A percentile compares a stretch with the other conserved stretches of the same genome.
These are phyloP conservation scores for Blastocystis sp. DNA, from an alignment of 352 stramenopile genomes.

Conservation along the genomic window DNA sequence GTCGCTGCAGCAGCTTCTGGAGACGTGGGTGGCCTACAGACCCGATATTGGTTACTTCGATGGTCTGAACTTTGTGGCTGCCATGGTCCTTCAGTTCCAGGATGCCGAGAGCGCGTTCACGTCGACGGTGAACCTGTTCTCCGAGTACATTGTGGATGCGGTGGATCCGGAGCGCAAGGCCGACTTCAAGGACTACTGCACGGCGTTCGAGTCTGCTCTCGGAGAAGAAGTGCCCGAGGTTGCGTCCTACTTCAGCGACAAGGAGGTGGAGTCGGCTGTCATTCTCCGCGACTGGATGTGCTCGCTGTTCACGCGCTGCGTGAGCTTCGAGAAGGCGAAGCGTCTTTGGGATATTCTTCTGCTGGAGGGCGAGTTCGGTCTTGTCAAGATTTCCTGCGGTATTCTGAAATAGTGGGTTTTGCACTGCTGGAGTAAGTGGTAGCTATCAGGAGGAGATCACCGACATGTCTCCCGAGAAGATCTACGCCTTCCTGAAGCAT, in stretches of 20 bases:
- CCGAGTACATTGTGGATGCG: slow-evolving; percentile 11
- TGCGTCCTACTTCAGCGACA: background rate
- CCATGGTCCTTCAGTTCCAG: slow-evolving; percentile 51
- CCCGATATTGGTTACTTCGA: slow-evolving; percentile 52
- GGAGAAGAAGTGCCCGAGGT: background rate
- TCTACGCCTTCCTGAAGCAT: slow-evolving; percentile 51
- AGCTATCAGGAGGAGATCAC: background rate
- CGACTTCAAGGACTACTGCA: slow-evolving; percentile 45
- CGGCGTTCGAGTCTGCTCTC: background rate
- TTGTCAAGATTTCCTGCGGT: slow-evolving; percentile 45
- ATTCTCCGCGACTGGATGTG: slow-evolving; percentile 37
- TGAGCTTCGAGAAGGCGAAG: slow-evolving; percentile 51
- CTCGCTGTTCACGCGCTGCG: slow-evolving; percentile 49
- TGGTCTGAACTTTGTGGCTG: slow-evolving; percentile 47
- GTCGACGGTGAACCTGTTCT: slow-evolving; percentile 44
- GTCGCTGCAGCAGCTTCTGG: slow-evolving; percentile 20
- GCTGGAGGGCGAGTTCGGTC: slow-evolving; percentile 38
- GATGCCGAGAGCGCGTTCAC: slow-evolving; percentile 46
- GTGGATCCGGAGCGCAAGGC: slow-evolving; percentile 24
- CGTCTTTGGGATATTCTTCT: slow-evolving; percentile 53
- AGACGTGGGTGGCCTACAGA: slow-evolving; percentile 45
- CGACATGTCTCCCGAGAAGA: slow-evolving; percentile 1
- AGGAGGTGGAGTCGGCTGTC: background rate
- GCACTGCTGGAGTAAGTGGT: background rate
- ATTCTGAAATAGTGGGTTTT: slow-evolving; percentile 24